Evolutionary conservation across 2,329 filamentous ascomycete species (phyloP).

Genomic region (Phyllachora maydis): DNA sequence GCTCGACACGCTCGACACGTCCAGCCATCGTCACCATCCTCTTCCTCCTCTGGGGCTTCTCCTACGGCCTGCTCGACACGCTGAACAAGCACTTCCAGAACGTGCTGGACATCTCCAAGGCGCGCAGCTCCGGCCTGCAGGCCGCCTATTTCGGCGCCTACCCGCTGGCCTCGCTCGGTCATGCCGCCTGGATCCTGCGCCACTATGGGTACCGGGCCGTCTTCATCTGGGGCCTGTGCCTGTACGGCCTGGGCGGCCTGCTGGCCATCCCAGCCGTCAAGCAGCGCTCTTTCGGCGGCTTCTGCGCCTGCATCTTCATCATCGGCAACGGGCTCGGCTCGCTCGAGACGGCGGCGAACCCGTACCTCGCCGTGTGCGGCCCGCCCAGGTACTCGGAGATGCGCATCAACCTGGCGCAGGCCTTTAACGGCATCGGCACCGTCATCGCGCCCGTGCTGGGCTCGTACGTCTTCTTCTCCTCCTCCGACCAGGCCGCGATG

Average conservation of each 20-base stretch:
- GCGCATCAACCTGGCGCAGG: slow-evolving; percentile 57
- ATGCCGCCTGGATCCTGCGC: slow-evolving; percentile 44
- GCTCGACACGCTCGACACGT: too few species aligned
- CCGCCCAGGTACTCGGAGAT: slow-evolving; percentile 53
- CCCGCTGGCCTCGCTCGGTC: slow-evolving; percentile 46
- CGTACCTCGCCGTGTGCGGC: slow-evolving; percentile 36
- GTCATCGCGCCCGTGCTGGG: slow-evolving; percentile 55
- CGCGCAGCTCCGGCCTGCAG: slow-evolving; percentile 39
- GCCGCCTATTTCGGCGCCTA: slow-evolving; percentile 47
- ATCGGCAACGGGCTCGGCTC: slow-evolving; percentile 55
- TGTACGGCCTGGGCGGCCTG: slow-evolving; percentile 44
- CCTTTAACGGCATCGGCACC: slow-evolving; percentile 57
- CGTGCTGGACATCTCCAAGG: slow-evolving; percentile 28
- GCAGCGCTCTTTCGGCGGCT: slow-evolving; percentile 48
- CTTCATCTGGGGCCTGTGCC: slow-evolving; percentile 44
- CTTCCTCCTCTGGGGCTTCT: slow-evolving; percentile 44
- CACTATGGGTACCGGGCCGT: slow-evolving; percentile 42
- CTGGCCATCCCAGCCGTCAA: slow-evolving; percentile 34
- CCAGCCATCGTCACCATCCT: slow-evolving; percentile 43
- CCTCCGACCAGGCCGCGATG: slow-evolving; percentile 32
- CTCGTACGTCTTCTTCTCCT: slow-evolving; percentile 52
- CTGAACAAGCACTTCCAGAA: slow-evolving; percentile 34
- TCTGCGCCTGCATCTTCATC: slow-evolving; percentile 53
- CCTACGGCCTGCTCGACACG: slow-evolving; percentile 34
- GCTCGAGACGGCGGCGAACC: slow-evolving; percentile 60